Percentiles rank a stretch among this genome's conserved stretches.
phyloP scores from a whole-genome alignment of 2,329 filamentous ascomycete species.

The Fusarium sp. region DNA sequence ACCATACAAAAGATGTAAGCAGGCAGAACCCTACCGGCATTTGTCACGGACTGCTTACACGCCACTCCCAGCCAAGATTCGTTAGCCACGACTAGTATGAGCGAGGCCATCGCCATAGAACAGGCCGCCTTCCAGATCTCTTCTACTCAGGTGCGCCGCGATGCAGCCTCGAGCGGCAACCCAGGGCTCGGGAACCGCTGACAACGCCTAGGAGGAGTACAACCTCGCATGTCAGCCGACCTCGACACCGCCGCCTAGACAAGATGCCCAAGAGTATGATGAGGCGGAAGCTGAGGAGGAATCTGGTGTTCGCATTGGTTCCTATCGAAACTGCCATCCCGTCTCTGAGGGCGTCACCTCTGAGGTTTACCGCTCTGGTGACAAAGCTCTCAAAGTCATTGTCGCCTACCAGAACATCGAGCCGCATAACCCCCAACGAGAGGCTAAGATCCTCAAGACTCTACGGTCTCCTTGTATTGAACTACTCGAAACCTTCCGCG shows the following conservation, averaged over 20 bases:
- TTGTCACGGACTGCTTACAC: slow-evolving; percentile 1
- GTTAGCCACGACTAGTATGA: slow-evolving; percentile 46
- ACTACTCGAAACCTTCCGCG: slow-evolving; percentile 79
- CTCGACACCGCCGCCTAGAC: slow-evolving; percentile 20
- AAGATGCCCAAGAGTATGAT: neutral
- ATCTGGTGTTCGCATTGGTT: slow-evolving; percentile 62
- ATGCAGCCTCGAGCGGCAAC: slow-evolving; percentile 18
- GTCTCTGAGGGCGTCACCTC: slow-evolving; percentile 81
- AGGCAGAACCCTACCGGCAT: neutral
- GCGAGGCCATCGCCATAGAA: slow-evolving; percentile 73
- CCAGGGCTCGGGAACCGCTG: slow-evolving; percentile 33
- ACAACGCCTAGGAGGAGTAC: slow-evolving; percentile 68
- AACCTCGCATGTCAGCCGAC: slow-evolving; percentile 55
- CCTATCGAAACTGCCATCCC: slow-evolving; percentile 65
- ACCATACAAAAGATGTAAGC: slow-evolving; percentile 66
- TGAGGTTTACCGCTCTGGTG: slow-evolving; percentile 78
- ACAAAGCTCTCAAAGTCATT: slow-evolving; percentile 86
- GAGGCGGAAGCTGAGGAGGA: slow-evolving; percentile 21
- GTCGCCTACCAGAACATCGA: slow-evolving; percentile 77
- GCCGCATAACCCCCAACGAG: slow-evolving; percentile 85
- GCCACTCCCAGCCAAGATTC: slow-evolving; percentile 45
- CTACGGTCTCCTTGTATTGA: slow-evolving; percentile 71
- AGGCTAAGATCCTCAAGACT: slow-evolving; percentile 77
- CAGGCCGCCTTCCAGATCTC: slow-evolving; percentile 71
- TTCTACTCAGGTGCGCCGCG: slow-evolving; percentile 64